A percentile compares a stretch with the other conserved stretches of the same genome.
phyloP scores from a whole-genome alignment of 768 basidiomycete genomes.

The Mycena indigotica region DNA sequence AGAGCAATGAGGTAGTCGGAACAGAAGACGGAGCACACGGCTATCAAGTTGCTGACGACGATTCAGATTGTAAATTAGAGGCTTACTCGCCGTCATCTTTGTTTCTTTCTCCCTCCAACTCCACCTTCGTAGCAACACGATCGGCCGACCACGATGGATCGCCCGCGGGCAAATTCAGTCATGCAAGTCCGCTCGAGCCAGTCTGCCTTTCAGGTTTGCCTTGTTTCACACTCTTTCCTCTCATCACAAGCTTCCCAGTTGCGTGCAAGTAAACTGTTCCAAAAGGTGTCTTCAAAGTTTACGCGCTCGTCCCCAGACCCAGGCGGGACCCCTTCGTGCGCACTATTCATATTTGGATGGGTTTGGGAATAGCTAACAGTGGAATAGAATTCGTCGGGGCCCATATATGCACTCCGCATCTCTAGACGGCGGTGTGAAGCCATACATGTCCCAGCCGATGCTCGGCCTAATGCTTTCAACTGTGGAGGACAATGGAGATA shows the following conservation, averaged over 20 bases:
- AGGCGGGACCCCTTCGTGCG: background rate
- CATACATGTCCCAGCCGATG: constrained; percentile 50
- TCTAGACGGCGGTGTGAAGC: constrained; percentile 39
- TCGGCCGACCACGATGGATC: constrained; percentile 1
- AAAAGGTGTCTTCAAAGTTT: constrained; percentile 21
- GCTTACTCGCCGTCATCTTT: no score
- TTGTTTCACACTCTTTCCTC: background rate
- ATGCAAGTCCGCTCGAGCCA: constrained; percentile 9
- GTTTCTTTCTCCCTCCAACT: no score
- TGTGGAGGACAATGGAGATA: constrained; percentile 22
- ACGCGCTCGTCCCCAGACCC: constrained; percentile 1
- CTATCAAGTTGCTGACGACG: no score
- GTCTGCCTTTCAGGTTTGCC: constrained; percentile 11
- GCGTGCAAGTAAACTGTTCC: constrained; percentile 21
- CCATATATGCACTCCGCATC: constrained; percentile 33
- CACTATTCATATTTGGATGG: background rate
- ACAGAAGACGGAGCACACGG: no score
- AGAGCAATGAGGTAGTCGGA: no score
- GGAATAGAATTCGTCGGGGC: no score
- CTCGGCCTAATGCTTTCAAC: constrained; percentile 30
- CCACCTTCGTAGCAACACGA: background rate
- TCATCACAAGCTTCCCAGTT: background rate
- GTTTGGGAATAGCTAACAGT: no score
- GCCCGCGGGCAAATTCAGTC: constrained; percentile 15
- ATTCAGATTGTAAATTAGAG: no score